These are phyloP conservation scores for Starmerella ratchasimensis DNA, from an alignment of 805 yeast species.

Conservation along the genomic window DNA sequence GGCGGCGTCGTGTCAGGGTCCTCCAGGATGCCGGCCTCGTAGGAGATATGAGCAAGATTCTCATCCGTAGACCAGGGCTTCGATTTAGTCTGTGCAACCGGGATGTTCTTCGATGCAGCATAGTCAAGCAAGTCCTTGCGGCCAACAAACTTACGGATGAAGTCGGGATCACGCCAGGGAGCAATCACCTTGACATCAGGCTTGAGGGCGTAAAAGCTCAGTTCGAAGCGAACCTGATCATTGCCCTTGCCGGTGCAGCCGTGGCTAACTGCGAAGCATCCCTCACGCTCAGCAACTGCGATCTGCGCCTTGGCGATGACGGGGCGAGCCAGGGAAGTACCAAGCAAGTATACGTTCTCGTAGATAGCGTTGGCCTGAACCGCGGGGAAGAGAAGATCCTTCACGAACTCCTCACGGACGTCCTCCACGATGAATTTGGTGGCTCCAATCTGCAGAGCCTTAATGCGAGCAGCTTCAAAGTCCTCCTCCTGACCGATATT, in stretches of 20 bases:
- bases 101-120: slow-evolving; percentile 82
- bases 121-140: slow-evolving; percentile 91
- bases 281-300: slow-evolving; percentile 89
- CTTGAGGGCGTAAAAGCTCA: slow-evolving; percentile 92
- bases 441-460: slow-evolving; percentile 95
- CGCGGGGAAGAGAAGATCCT: slow-evolving; percentile 88
- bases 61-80: slow-evolving; percentile 99
- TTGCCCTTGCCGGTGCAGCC: slow-evolving; percentile 99
- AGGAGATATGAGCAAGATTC: slow-evolving; percentile 96
- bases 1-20: slow-evolving; percentile 99
- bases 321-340: slow-evolving; percentile 97
- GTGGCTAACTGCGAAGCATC: slow-evolving; percentile 96
- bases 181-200: slow-evolving; percentile 96
- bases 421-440: slow-evolving; percentile 88
- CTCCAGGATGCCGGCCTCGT: slow-evolving; percentile 98
- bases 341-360: slow-evolving; percentile 91
- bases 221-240: slow-evolving; percentile 97
- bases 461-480: slow-evolving; percentile 90
- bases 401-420: slow-evolving; percentile 88
- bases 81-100: slow-evolving; percentile 93
- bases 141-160: slow-evolving; percentile 93
- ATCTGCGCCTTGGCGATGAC: slow-evolving; percentile 98
- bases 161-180: slow-evolving; percentile 97
- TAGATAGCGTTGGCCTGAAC: slow-evolving; percentile 95
- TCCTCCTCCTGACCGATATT: slow-evolving; percentile 99